Conservation (phyloP, 768 basidiomycete species). For the Erythrobasidium yunnanense region DNA sequence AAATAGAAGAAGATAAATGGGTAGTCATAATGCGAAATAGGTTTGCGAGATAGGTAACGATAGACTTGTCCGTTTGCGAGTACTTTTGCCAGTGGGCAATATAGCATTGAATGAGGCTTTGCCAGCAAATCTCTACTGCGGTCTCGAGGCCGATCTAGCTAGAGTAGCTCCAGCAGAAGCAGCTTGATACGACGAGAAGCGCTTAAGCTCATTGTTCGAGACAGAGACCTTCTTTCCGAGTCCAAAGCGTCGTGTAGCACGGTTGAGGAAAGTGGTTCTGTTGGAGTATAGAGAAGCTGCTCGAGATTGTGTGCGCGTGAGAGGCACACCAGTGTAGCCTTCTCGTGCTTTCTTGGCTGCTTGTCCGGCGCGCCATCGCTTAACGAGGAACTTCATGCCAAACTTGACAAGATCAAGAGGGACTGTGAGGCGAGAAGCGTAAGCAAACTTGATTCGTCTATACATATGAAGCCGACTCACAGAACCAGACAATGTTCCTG, state of each 20-base stretch:
- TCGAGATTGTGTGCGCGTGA: conserved; percentile 78
- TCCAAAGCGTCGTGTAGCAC: conserved; percentile 81
- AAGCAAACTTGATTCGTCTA: neutral
- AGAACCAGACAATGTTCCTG: neutral
- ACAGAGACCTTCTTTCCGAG: conserved; percentile 48
- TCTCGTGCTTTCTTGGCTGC: conserved; percentile 40
- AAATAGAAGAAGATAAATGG: no score
- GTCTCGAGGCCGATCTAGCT: conserved; percentile 46
- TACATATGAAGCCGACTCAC: neutral
- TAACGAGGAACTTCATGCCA: conserved; percentile 87
- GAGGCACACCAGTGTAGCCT: conserved; percentile 53
- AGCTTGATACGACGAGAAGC: conserved; percentile 79
- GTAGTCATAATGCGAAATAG: no score
- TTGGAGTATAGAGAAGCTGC: conserved; percentile 85
- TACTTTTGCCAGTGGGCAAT: no score
- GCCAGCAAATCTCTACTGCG: no score
- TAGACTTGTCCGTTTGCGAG: no score
- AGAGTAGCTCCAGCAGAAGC: conserved; percentile 63
- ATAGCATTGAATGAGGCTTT: no score
- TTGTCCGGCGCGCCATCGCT: conserved; percentile 59
- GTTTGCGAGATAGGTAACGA: no score
- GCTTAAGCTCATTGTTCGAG: conserved; percentile 55
- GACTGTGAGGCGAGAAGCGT: conserved; percentile 47
- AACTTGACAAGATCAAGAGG: conserved; percentile 84
- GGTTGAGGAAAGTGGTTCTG: conserved; percentile 83